Evolutionary conservation across 495 filamentous ascomycete species (phyloP).

Genomic region (Aspergillus homomorphus): DNA sequence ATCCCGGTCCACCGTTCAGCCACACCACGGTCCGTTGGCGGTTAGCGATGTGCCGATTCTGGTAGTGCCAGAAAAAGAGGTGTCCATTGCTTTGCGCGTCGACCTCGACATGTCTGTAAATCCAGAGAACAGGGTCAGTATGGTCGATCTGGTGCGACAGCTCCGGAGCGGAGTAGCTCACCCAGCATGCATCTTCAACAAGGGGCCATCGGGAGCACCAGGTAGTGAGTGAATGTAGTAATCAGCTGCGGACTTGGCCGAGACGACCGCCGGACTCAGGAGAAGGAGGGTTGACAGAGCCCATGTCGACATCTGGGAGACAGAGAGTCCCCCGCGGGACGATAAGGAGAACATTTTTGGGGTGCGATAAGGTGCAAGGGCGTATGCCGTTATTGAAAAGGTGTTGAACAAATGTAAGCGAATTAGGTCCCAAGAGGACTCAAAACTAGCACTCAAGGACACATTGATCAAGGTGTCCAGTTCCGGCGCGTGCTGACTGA

Average conservation of each 20-base stretch:
- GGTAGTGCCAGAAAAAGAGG: slow-evolving; percentile 97
- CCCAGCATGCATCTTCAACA: slow-evolving; percentile 98
- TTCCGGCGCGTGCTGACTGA: background rate
- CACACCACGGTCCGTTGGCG: slow-evolving; percentile 90
- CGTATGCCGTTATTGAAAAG: background rate
- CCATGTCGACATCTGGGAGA: slow-evolving; percentile 25
- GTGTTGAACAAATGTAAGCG: background rate
- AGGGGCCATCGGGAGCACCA: slow-evolving; percentile 75
- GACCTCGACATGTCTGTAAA: slow-evolving; percentile 83
- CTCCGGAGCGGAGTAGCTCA: slow-evolving; percentile 33
- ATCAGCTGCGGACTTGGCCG: slow-evolving; percentile 68
- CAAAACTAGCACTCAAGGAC: slow-evolving; percentile 9
- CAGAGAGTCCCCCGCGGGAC: slow-evolving; percentile 16
- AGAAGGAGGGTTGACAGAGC: slow-evolving; percentile 25
- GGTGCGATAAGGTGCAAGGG: background rate
- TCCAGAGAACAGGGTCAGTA: slow-evolving; percentile 26
- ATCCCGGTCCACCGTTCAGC: slow-evolving; percentile 95
- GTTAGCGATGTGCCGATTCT: slow-evolving; percentile 93
- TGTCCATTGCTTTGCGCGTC: slow-evolving; percentile 80
- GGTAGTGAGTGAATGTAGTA: slow-evolving; percentile 86
- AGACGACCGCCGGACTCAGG: slow-evolving; percentile 22
- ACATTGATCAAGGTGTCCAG: slow-evolving; percentile 13
- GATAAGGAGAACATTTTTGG: slow-evolving; percentile 23
- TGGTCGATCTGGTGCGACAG: background rate
- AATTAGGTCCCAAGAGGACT: slow-evolving; percentile 12